Conservation (phyloP, 768 basidiomycete species). For the Calvatia gigantea region DNA sequence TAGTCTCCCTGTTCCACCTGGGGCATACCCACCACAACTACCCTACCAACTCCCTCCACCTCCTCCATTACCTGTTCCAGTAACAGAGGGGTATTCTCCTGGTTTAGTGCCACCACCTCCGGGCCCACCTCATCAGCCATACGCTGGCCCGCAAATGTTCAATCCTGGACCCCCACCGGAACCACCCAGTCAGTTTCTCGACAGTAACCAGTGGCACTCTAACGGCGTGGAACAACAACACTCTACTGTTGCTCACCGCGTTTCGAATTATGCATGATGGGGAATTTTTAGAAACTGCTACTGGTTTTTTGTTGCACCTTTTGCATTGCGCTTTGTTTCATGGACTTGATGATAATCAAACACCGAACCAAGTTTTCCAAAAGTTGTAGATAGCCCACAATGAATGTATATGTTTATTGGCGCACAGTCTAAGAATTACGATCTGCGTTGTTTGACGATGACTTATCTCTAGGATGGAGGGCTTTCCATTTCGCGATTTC, state of each 20-base stretch:
- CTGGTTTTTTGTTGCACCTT: not conserved
- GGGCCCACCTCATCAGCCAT: slow-evolving; percentile 10
- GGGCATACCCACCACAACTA: slow-evolving; percentile 35
- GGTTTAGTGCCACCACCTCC: slow-evolving; percentile 25
- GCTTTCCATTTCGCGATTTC: slow-evolving; percentile 81
- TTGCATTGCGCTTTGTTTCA: not conserved
- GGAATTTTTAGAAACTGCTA: not conserved
- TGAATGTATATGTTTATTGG: not conserved
- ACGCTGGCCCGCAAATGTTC: not conserved
- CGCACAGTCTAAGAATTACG: not conserved
- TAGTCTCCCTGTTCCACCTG: slow-evolving; percentile 49
- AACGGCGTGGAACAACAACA: not conserved
- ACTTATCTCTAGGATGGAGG: slow-evolving; percentile 12
- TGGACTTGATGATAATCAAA: slow-evolving; percentile 1
- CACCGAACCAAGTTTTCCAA: not conserved
- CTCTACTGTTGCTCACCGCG: not conserved
- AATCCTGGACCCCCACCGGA: slow-evolving; percentile 31
- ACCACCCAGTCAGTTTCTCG: slow-evolving; percentile 30
- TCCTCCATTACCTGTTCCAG: slow-evolving; percentile 23
- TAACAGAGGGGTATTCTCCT: slow-evolving; percentile 24
- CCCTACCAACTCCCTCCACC: slow-evolving; percentile 35
- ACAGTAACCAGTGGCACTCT: slow-evolving; percentile 32
- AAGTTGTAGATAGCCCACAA: not conserved
- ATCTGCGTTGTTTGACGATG: slow-evolving; percentile 24
- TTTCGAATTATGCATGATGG: slow-evolving; percentile 3